phyloP scores from a whole-genome alignment of 2,329 filamentous ascomycete genomes.

The Trichophyton verrucosum region DNA sequence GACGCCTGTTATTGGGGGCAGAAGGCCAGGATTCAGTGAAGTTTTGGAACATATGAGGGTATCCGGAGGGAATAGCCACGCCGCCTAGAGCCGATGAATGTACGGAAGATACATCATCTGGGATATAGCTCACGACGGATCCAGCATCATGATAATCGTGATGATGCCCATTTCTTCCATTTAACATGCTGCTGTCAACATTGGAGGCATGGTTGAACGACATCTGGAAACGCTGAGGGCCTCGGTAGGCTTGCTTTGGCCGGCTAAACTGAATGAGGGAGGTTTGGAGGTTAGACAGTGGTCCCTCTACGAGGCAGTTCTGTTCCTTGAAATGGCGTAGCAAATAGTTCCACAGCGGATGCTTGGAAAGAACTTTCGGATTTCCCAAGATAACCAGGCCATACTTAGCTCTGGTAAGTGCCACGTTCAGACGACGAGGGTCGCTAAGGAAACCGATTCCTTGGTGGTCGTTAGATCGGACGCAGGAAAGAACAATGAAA shows the following conservation, averaged over 20 bases:
- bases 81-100: slow-evolving; percentile 85
- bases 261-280: slow-evolving; percentile 90
- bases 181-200: slow-evolving; percentile 43
- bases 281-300: slow-evolving; percentile 87
- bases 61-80: slow-evolving; percentile 66
- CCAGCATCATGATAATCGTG: slow-evolving; percentile 58
- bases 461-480: slow-evolving; percentile 96
- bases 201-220: slow-evolving; percentile 57
- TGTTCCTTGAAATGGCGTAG: slow-evolving; percentile 93
- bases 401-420: slow-evolving; percentile 91
- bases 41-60: slow-evolving; percentile 88
- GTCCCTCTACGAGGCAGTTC: slow-evolving; percentile 91
- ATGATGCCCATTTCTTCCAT: slow-evolving; percentile 36
- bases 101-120: slow-evolving; percentile 91
- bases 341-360: slow-evolving; percentile 93
- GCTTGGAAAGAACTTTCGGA: slow-evolving; percentile 93
- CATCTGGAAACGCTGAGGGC: slow-evolving; percentile 75
- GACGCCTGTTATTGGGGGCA: slow-evolving; percentile 56
- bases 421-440: slow-evolving; percentile 91
- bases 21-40: slow-evolving; percentile 87
- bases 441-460: slow-evolving; percentile 98
- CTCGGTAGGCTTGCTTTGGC: slow-evolving; percentile 82
- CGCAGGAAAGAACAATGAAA: slow-evolving; percentile 94
- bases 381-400: slow-evolving; percentile 94
- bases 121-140: slow-evolving; percentile 88